Conservation (phyloP, 176 grass and related monocot genomes). For the Pontederia paniculata region DNA sequence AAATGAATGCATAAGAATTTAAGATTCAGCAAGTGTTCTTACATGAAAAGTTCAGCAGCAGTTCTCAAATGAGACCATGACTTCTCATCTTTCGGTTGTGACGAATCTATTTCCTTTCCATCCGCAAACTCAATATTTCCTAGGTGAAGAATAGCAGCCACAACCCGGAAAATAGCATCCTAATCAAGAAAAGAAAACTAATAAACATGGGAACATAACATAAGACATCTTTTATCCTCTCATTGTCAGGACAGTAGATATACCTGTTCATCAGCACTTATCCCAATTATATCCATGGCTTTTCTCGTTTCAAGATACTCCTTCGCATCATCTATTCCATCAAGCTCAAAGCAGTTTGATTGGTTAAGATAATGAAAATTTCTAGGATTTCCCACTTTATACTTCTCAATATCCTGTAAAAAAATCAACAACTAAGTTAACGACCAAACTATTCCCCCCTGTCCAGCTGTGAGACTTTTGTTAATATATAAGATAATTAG, state of each 20-base stretch:
- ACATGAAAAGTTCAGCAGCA: slow-evolving; percentile 87
- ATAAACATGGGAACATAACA: not conserved
- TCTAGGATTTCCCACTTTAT: slow-evolving; percentile 66
- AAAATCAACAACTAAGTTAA: not conserved
- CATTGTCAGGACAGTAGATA: too few relatives aligned
- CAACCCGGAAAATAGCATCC: slow-evolving; percentile 90
- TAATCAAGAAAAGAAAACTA: slow-evolving; percentile 28
- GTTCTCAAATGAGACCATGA: slow-evolving; percentile 75
- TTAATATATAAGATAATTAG: not conserved
- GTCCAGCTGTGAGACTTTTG: not conserved
- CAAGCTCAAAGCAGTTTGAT: slow-evolving; percentile 78
- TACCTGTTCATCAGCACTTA: slow-evolving; percentile 87
- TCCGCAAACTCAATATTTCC: slow-evolving; percentile 88
- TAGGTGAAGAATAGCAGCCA: slow-evolving; percentile 91
- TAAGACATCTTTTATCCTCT: too few relatives aligned
- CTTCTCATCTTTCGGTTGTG: slow-evolving; percentile 80
- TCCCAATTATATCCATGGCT: slow-evolving; percentile 90
- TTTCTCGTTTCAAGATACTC: slow-evolving; percentile 91
- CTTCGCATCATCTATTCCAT: slow-evolving; percentile 77
- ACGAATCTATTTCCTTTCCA: slow-evolving; percentile 69
- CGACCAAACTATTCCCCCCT: not conserved
- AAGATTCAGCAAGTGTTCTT: not conserved
- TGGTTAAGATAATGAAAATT: slow-evolving; percentile 90
- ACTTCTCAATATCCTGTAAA: slow-evolving; percentile 76
- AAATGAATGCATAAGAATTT: not conserved